A percentile compares a stretch with the other conserved stretches of the same genome.
Evolutionary conservation across 2,329 filamentous ascomycete species (phyloP).

Genomic region (Neodidymelliopsis sp.): DNA sequence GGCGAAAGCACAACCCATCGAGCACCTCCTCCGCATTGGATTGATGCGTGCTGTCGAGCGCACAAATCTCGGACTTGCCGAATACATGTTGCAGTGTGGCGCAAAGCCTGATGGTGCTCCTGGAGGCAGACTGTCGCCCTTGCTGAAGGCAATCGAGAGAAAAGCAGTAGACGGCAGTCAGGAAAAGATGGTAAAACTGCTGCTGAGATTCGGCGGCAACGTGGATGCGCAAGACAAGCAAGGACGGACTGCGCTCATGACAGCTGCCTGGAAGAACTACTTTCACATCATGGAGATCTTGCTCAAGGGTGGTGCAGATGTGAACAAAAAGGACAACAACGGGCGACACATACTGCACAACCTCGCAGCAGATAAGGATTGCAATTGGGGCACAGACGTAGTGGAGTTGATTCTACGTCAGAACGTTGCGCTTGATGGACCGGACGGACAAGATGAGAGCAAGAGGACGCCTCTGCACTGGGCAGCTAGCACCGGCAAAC

Average conservation of each 20-base stretch:
- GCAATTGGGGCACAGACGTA: constrained; percentile 57
- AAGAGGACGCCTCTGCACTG: constrained; percentile 64
- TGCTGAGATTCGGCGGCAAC: constrained; percentile 44
- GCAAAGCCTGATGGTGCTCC: constrained; percentile 46
- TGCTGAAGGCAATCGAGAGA: constrained; percentile 42
- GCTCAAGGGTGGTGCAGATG: constrained; percentile 47
- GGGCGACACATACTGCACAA: constrained; percentile 48
- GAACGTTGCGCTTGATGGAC: constrained; percentile 52
- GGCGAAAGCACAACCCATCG: constrained; percentile 39
- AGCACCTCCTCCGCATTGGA: constrained; percentile 48
- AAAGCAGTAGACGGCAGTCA: constrained; percentile 43
- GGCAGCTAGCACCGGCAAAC: constrained; percentile 65
- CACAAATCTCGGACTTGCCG: constrained; percentile 38
- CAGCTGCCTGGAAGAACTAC: constrained; percentile 46
- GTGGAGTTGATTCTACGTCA: constrained; percentile 52
- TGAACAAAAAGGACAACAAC: constrained; percentile 48
- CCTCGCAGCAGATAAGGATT: constrained; percentile 52
- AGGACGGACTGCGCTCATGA: constrained; percentile 48
- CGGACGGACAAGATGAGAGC: constrained; percentile 52
- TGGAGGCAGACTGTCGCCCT: constrained; percentile 38
- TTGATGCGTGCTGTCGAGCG: constrained; percentile 46
- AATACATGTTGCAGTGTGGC: constrained; percentile 44
- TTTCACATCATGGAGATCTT: constrained; percentile 47
- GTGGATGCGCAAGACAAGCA: constrained; percentile 47
- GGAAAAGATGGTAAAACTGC: constrained; percentile 39